Conservation (phyloP, 176 grass and related monocot species). For the Pontederia paniculata region DNA sequence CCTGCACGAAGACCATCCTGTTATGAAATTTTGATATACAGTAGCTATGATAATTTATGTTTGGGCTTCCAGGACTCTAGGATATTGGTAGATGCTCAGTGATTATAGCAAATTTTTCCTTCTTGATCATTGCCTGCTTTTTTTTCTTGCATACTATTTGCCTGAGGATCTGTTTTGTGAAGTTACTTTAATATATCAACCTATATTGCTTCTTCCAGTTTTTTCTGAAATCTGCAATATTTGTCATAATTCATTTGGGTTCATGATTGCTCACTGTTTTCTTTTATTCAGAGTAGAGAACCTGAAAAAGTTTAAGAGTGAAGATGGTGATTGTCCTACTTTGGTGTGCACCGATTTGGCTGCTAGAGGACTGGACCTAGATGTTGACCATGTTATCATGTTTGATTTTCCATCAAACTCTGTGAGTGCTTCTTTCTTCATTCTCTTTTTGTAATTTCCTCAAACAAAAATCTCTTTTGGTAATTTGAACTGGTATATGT, state of each 20-base stretch:
- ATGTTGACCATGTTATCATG: conserved; percentile 99
- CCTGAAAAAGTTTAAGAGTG: conserved; percentile 92
- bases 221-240: not conserved
- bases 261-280: not conserved
- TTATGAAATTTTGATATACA: no score
- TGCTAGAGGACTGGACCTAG: conserved; percentile 83
- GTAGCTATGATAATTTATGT: no score
- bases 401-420: conserved; percentile 94
- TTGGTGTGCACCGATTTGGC: conserved; percentile 93
- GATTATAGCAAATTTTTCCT: no score
- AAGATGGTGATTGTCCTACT: conserved; percentile 93
- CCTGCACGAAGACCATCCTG: no score
- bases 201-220: not conserved
- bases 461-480: no score
- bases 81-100: no score
- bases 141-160: no score
- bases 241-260: not conserved
- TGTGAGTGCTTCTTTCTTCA: conserved; percentile 32
- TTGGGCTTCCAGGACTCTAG: no score
- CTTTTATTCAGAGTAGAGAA: conserved; percentile 70
- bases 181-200: no score
- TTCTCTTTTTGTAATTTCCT: conserved; percentile 10
- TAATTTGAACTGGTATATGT: no score
- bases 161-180: no score
- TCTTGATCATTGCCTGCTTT: no score